These are phyloP conservation scores for Fusarium azukiicola DNA, from an alignment of 2,329 filamentous ascomycete genomes.

Conservation along the genomic window DNA sequence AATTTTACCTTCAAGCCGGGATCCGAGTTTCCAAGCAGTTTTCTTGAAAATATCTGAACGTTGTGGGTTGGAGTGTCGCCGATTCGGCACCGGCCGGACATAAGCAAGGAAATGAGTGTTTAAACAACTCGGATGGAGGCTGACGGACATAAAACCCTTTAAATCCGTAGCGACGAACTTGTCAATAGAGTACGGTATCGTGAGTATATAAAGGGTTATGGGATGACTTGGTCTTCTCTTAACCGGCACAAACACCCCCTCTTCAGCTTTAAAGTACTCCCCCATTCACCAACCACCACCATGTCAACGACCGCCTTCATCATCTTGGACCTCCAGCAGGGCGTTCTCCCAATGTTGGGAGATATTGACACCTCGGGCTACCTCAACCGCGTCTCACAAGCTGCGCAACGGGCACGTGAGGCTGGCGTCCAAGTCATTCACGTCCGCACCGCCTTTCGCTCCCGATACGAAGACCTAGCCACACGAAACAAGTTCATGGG, in stretches of 20 bases:
- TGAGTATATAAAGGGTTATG: background rate
- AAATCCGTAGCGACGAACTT: background rate
- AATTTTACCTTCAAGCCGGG: no score
- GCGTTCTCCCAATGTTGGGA: background rate
- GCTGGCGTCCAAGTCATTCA: conserved; percentile 14
- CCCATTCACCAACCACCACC: background rate
- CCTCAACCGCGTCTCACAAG: background rate
- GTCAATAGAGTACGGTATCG: background rate
- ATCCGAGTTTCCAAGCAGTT: no score
- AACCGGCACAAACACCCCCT: background rate
- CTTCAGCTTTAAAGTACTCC: background rate
- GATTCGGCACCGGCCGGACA: conserved; percentile 2
- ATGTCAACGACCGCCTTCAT: background rate
- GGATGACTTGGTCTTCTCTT: background rate
- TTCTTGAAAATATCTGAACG: no score
- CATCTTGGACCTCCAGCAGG: conserved; percentile 6
- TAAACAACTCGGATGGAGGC: background rate
- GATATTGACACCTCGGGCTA: background rate
- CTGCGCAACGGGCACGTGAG: conserved; percentile 1
- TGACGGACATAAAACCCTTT: background rate
- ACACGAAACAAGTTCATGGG: background rate
- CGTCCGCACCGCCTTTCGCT: conserved; percentile 11
- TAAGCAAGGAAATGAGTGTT: background rate
- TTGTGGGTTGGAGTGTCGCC: background rate
- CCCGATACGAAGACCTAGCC: background rate